Evolutionary conservation across 768 basidiomycete genomes (phyloP), one percentile per base, ranked within the genome.

Genomic region (Brasilioporus rufonigricans): DNA sequence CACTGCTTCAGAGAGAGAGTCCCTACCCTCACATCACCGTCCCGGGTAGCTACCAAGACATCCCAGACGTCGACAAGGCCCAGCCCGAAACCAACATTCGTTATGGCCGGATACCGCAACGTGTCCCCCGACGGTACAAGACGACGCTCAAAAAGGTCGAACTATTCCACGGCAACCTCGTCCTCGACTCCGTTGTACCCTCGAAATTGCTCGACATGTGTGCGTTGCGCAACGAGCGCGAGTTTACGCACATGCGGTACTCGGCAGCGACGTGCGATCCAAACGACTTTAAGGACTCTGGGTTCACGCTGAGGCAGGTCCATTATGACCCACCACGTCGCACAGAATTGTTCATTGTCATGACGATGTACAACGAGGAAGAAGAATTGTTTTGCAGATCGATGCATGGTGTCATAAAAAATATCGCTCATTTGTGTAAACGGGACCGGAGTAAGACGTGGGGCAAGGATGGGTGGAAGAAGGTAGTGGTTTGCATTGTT

Each of bases 401-500:
- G 0, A 94, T 98, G 91, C 90, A 96, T 65, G 95, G 95, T 48
- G 90, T 98, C 7, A 92, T 97, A 71, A 93, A 91, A 80, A 98
- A 98, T 62, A 80, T 98, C 41, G 87, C 86, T 5, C 91, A 96
- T 70, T 70, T 98, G 56, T 93, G 91, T 66, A 90, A 86, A 60
- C 78, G 95, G 21, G 87, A 89, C 43, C 77, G 91, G 45, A 89
- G 86, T 62, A 94, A 91, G 78, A 97, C 91, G 5, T 98, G 96
- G 96, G 95, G 94, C 1, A 89, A 89, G 68, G 94, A 97, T 0
- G 93, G 93, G 1, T 98, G 96, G 96, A 95, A 98, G 78, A 98
- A 97, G 79, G 91, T 96, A 32, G 94, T 95, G 9, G 88, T 96
- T 11, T 93, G 91, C 65, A 86, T 95, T 61, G 93, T 96, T 9